Evolutionary conservation across 129 eudicot genomes (phyloP), one percentile per base, ranked within the genome.

Genomic region (Lactuca saligna): DNA sequence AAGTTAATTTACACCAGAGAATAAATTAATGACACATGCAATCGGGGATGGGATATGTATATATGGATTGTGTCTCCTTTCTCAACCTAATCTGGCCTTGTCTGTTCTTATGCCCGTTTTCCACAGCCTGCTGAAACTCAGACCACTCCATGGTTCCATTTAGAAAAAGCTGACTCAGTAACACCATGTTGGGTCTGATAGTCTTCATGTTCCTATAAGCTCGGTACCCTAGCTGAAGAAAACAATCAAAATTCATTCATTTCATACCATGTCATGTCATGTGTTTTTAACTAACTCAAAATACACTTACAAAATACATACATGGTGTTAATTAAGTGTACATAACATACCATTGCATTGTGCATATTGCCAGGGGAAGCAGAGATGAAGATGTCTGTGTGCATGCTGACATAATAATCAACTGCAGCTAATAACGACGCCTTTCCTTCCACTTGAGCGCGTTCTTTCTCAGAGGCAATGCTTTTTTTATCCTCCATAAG

Each of bases 281-380:
- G 29, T 25, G 29, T 25, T 25, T 25, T 25, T 25, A 25, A 25
- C 29, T 1, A 25, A 25, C 29, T 25, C 29, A 25, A 25, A 25
- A 25, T 25, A 25, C 29, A 25, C 29, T 25, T 25, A 25, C 29
- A 25, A 25, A 25, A 25, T 25, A 25, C 29, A 25, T 25, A 25
- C 29, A 25, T 25, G 29, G 29, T 25, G 29, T 25, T 25, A n/a
- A n/a, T n/a, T n/a, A n/a, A n/a, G n/a, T n/a, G n/a, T n/a, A n/a
- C n/a, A 25, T 25, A 14, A 33, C 78, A 72, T 86, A 93, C 98
- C 92, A 93, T 65, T 14, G 97, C 97, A 78, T 93, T 93, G 80
- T 93, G 97, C 98, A 93, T 93, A 71, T 93, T 93, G 25, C 98
- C 98, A 8, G 95, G 95, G 20, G 98, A 93, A 77, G 98, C 98